Conservation (phyloP, 345 rosid species). For the Raphanus sativus region DNA sequence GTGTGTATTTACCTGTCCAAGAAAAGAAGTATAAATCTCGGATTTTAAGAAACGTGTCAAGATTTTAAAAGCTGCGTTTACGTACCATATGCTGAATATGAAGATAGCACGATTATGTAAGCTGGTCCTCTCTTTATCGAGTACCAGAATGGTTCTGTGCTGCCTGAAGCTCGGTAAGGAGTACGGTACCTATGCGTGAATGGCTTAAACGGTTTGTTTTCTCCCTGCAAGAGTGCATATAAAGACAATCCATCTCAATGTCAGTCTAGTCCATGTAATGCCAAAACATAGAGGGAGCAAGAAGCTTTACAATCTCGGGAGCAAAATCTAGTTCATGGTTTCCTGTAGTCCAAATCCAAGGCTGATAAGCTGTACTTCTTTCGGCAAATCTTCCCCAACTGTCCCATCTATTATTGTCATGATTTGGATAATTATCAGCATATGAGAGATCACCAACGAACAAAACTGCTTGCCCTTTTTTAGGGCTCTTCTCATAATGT, state of each 20-base stretch:
- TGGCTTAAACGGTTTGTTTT: conserved; percentile 80
- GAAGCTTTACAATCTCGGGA: conserved; percentile 57
- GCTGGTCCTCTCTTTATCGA: conserved; percentile 95
- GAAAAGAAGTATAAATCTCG: neutral
- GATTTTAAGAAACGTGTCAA: neutral
- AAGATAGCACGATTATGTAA: conserved; percentile 71
- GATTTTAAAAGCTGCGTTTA: neutral
- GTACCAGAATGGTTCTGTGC: conserved; percentile 85
- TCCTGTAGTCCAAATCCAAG: conserved; percentile 95
- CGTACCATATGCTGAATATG: conserved; percentile 83
- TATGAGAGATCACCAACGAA: conserved; percentile 87
- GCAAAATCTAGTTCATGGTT: conserved; percentile 87
- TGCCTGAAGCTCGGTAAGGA: conserved; percentile 67
- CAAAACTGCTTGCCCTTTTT: conserved; percentile 65
- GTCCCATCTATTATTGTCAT: conserved; percentile 86
- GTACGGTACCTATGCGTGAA: conserved; percentile 62
- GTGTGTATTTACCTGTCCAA: conserved; percentile 71
- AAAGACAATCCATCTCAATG: conserved; percentile 12
- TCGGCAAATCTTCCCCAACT: conserved; percentile 88
- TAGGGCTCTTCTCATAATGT: conserved; percentile 71
- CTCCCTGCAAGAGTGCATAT: conserved; percentile 55
- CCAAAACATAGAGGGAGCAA: neutral
- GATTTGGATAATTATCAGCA: conserved; percentile 69
- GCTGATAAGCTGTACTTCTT: conserved; percentile 85
- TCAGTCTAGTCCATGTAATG: neutral